These are phyloP conservation scores for Capsicum rhomboideum DNA, from an alignment of 257 asterid genomes.

Conservation along the genomic window DNA sequence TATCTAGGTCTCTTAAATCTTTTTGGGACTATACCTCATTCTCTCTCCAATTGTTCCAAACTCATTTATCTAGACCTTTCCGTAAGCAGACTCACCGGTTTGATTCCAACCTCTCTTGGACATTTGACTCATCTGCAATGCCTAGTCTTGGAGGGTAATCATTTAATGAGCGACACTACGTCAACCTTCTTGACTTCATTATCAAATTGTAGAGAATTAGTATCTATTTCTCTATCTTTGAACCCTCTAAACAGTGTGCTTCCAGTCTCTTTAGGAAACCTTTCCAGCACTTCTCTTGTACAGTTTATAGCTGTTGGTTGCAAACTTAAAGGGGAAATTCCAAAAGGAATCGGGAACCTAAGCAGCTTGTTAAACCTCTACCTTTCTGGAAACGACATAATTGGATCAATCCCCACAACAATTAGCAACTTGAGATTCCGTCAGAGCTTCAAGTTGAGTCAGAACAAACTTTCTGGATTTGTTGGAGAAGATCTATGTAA, in stretches of 20 bases:
- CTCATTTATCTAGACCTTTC: background rate
- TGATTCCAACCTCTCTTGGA: background rate
- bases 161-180: background rate
- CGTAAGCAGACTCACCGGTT: background rate
- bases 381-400: background rate
- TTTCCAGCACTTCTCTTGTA: background rate
- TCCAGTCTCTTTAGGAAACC: background rate
- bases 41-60: background rate
- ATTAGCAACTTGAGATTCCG: background rate
- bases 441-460: background rate
- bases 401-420: background rate
- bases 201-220: background rate
- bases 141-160: background rate
- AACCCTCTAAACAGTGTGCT: background rate
- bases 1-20: no score
- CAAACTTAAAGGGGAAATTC: constrained; percentile 5
- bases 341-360: constrained; percentile 13
- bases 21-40: background rate
- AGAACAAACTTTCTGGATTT: background rate
- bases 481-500: background rate
- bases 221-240: background rate
- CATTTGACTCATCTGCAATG: background rate
- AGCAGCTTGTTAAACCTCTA: background rate
- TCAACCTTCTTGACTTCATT: background rate
- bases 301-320: background rate